phyloP scores from a whole-genome alignment of 192 early-diverging fungal species.

The Entophlyctis luteolus region DNA sequence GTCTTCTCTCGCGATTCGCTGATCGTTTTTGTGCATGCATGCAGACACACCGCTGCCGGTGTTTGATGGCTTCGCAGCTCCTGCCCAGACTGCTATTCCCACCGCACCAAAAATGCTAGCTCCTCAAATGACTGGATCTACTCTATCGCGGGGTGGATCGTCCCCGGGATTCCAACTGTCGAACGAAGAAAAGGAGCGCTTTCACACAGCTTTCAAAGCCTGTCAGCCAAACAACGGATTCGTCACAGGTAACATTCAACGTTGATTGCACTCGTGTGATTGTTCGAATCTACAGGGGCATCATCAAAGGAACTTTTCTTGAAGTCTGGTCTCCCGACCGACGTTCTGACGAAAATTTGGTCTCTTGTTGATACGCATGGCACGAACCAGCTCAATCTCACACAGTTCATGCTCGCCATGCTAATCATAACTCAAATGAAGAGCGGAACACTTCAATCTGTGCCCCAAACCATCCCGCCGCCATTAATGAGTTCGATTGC shows the following conservation, averaged over 20 bases:
- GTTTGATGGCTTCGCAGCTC: too few relatives aligned
- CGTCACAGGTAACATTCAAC: background rate
- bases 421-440: conserved; percentile 77
- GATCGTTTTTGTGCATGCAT: too few relatives aligned
- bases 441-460: conserved; percentile 60
- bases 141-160: too few relatives aligned
- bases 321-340: conserved; percentile 74
- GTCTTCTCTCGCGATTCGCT: too few relatives aligned
- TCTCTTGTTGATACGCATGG: conserved; percentile 72
- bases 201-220: background rate
- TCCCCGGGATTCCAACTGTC: background rate
- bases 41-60: too few relatives aligned
- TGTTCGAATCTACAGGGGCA: too few relatives aligned
- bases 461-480: conserved; percentile 70
- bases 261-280: too few relatives aligned
- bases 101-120: background rate
- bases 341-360: conserved; percentile 80
- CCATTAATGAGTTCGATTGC: conserved; percentile 53
- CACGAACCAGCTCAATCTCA: conserved; percentile 66
- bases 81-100: background rate
- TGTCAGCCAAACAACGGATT: background rate
- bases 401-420: conserved; percentile 91
- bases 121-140: background rate
- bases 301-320: conserved; percentile 71
- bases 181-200: background rate